Percentiles rank a stretch among this genome's conserved stretches.
Evolutionary conservation across 805 yeast species (phyloP).

Genomic region (Sugiyamaella mastotermitis): DNA sequence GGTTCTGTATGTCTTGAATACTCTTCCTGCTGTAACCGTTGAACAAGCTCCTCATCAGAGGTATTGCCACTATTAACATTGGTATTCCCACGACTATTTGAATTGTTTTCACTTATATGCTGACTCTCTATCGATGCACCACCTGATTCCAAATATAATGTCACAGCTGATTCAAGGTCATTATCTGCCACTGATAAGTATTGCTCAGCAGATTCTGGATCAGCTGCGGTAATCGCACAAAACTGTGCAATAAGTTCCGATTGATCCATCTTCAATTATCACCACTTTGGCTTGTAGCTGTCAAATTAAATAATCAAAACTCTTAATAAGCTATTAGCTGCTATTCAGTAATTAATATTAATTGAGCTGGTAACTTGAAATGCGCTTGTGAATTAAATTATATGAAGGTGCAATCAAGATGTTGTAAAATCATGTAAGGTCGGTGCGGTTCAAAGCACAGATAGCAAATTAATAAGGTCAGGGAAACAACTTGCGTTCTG

Average conservation of each 20-base stretch:
- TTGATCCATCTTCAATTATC: conserved; percentile 18
- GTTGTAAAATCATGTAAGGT: too few relatives aligned
- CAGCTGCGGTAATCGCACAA: conserved; percentile 77
- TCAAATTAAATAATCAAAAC: too few relatives aligned
- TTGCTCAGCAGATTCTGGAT: conserved; percentile 60
- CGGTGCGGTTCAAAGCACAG: too few relatives aligned
- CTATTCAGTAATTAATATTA: too few relatives aligned
- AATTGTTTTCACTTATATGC: conserved; percentile 1
- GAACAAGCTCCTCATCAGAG: conserved; percentile 21
- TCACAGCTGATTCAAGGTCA: conserved; percentile 77
- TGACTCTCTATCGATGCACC: conserved; percentile 30
- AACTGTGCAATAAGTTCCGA: conserved; percentile 52
- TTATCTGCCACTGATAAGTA: conserved; percentile 75
- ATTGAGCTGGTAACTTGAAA: too few relatives aligned
- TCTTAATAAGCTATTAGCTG: too few relatives aligned
- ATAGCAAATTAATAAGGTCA: too few relatives aligned
- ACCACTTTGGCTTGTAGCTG: too few relatives aligned
- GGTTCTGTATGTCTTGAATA: conserved; percentile 28
- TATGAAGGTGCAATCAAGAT: too few relatives aligned
- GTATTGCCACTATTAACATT: conserved; percentile 1
- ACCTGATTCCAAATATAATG: conserved; percentile 64
- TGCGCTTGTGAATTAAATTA: too few relatives aligned
- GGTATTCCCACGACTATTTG: conserved; percentile 1
- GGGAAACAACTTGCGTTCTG: too few relatives aligned
- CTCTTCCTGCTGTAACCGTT: conserved; percentile 25